Conservation (phyloP, 2,329 filamentous ascomycete genomes). For the Xylaria sp. region DNA sequence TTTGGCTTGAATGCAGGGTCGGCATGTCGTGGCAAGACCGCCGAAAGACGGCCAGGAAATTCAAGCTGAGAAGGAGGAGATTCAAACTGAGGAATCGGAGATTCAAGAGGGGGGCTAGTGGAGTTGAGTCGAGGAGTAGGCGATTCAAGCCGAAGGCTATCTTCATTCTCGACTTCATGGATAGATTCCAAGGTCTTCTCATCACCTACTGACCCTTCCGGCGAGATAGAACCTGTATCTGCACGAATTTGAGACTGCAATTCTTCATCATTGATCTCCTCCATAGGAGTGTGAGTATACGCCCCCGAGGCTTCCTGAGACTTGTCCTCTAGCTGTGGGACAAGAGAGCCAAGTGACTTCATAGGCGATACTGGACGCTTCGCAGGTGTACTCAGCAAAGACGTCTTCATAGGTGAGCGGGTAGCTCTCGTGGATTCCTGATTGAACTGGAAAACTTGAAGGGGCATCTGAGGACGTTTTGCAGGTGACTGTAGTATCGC, state of each 20-base stretch:
- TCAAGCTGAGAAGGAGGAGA: slow-evolving; percentile 41
- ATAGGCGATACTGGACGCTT: slow-evolving; percentile 48
- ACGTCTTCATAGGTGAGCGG: slow-evolving; percentile 53
- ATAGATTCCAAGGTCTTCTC: slow-evolving; percentile 7
- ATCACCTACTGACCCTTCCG: slow-evolving; percentile 13
- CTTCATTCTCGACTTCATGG: slow-evolving; percentile 34
- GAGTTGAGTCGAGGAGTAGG: slow-evolving; percentile 1
- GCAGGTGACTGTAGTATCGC: slow-evolving; percentile 65
- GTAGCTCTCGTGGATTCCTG: slow-evolving; percentile 48
- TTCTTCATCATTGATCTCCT: slow-evolving; percentile 24
- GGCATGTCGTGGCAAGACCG: slow-evolving; percentile 57
- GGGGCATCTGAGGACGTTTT: slow-evolving; percentile 55
- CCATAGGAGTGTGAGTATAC: background rate
- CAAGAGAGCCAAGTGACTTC: slow-evolving; percentile 42
- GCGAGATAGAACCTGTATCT: slow-evolving; percentile 34
- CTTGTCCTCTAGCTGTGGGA: slow-evolving; percentile 30
- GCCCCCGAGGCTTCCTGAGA: slow-evolving; percentile 15
- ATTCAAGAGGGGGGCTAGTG: background rate
- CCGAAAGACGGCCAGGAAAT: slow-evolving; percentile 60
- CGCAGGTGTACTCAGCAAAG: slow-evolving; percentile 47
- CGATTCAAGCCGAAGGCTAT: slow-evolving; percentile 14
- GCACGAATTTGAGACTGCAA: slow-evolving; percentile 36
- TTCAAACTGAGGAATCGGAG: slow-evolving; percentile 39
- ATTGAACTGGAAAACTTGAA: slow-evolving; percentile 41
- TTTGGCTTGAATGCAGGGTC: slow-evolving; percentile 55